Evolutionary conservation across 257 asterid species (phyloP).

Genomic region (Lycium barbarum): DNA sequence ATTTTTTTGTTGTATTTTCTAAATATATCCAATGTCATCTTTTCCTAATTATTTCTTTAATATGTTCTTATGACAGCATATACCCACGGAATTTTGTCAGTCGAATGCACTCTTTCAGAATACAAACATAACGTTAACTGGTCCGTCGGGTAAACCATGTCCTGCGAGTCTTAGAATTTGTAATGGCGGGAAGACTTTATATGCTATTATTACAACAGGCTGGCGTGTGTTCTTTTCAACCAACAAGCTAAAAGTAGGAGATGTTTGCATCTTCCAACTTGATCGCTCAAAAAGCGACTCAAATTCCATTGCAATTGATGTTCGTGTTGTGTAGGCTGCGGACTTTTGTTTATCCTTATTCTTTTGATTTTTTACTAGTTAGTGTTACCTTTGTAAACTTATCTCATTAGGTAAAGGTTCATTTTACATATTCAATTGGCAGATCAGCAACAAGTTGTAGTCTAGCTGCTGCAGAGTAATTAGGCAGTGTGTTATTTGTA

Average conservation of each 20-base stretch:
- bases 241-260: conserved; percentile 38
- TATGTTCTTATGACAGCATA: conserved; percentile 31
- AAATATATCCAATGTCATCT: not conserved
- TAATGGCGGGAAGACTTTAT: not conserved
- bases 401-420: conserved; percentile 10
- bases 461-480: conserved; percentile 18
- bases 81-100: conserved; percentile 36
- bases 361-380: not conserved
- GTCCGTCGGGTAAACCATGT: conserved; percentile 27
- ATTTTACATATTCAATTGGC: not conserved
- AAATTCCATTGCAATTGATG: conserved; percentile 18
- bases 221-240: conserved; percentile 29
- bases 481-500: not conserved
- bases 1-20: not conserved
- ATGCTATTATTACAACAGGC: conserved; percentile 18
- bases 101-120: conserved; percentile 24
- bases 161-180: conserved; percentile 23
- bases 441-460: not conserved
- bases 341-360: not conserved
- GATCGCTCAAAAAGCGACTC: conserved; percentile 1
- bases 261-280: conserved; percentile 38
- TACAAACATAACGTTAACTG: conserved; percentile 23
- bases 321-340: conserved; percentile 18
- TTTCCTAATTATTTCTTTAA: not conserved
- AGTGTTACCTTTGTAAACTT: conserved; percentile 19